Evolutionary conservation across 345 rosid genomes (phyloP).

Genomic region (Eucalyptus microcorys): DNA sequence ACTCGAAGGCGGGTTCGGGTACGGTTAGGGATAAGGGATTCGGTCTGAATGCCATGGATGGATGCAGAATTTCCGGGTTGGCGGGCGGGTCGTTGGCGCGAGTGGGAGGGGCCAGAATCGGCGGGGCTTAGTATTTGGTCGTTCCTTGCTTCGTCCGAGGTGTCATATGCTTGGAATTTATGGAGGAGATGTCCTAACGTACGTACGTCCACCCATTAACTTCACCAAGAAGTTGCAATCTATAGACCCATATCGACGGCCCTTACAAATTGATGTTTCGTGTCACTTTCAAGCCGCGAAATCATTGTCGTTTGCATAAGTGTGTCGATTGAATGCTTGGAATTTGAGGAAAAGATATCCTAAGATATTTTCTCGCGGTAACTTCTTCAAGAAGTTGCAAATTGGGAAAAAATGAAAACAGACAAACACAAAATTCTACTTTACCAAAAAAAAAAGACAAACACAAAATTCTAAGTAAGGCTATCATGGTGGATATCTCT

Average conservation of each 20-base stretch:
- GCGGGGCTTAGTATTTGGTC: background rate
- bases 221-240: background rate
- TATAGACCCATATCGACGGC: background rate
- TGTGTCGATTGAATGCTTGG: background rate
- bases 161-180: background rate
- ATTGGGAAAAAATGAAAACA: background rate
- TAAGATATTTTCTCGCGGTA: background rate
- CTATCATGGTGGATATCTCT: background rate
- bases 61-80: background rate
- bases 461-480: background rate
- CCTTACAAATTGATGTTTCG: background rate
- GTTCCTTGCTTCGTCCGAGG: background rate
- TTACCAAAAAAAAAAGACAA: no score
- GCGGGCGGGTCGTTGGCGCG: background rate
- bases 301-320: background rate
- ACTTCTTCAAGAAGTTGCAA: background rate
- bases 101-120: background rate
- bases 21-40: conserved; percentile 71
- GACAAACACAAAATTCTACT: accelerated
- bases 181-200: background rate
- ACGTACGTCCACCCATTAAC: background rate
- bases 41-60: conserved; percentile 18
- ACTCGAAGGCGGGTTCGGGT: conserved; percentile 71
- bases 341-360: background rate
- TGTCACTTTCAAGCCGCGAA: background rate